Percentiles rank a stretch among this genome's conserved stretches.
These are phyloP conservation scores for Arachnomyces sp. DNA, from an alignment of 2,329 filamentous ascomycete genomes.

Conservation along the genomic window DNA sequence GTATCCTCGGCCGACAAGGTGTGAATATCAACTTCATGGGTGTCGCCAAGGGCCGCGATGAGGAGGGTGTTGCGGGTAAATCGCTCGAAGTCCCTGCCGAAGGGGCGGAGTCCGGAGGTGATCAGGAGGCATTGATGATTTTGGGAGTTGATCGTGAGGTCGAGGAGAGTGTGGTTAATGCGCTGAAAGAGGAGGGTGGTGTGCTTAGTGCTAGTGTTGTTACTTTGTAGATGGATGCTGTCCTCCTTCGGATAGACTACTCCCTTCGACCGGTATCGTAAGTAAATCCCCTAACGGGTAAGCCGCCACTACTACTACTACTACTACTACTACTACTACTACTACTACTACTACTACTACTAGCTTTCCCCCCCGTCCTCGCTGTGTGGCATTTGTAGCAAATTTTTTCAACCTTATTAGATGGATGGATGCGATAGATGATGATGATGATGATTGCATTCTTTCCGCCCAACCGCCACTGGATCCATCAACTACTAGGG, in stretches of 20 bases:
- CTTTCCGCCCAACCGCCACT: slow-evolving; percentile 10
- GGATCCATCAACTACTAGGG: too few relatives aligned
- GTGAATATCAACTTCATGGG: slow-evolving; percentile 79
- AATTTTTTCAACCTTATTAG: too few relatives aligned
- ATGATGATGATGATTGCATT: too few relatives aligned
- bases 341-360: too few relatives aligned
- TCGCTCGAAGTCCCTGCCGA: slow-evolving; percentile 15
- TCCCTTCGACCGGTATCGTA: background rate
- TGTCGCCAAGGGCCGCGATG: slow-evolving; percentile 40
- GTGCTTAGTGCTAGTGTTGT: slow-evolving; percentile 48
- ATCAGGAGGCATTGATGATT: slow-evolving; percentile 73
- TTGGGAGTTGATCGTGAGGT: slow-evolving; percentile 62
- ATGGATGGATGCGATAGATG: too few relatives aligned
- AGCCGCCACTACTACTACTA: too few relatives aligned
- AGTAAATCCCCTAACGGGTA: too few relatives aligned
- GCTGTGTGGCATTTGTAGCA: too few relatives aligned
- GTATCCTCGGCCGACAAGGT: slow-evolving; percentile 56
- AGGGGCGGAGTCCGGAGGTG: slow-evolving; percentile 23
- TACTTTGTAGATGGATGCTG: slow-evolving; percentile 29
- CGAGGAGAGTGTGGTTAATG: slow-evolving; percentile 45
- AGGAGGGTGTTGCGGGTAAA: slow-evolving; percentile 12
- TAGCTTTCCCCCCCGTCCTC: too few relatives aligned
- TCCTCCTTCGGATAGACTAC: too few relatives aligned
- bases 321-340: too few relatives aligned
- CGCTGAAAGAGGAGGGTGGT: slow-evolving; percentile 42